phyloP scores from a whole-genome alignment of 2,329 filamentous ascomycete genomes.

The Trichoderma atroviride region DNA sequence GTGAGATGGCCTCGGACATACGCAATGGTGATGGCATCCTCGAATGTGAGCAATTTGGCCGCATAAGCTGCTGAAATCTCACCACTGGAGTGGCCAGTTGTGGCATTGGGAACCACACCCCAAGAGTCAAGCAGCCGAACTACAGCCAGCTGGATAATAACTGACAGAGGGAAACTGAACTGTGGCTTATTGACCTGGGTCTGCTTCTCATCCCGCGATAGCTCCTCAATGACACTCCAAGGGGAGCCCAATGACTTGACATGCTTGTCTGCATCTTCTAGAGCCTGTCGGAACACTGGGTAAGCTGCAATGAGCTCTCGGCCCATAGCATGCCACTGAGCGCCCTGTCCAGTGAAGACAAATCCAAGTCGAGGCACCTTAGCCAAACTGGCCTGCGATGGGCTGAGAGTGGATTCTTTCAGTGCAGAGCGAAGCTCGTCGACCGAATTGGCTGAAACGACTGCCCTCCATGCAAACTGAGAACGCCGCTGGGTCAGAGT shows the following conservation, averaged over 20 bases:
- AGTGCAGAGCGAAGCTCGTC: neutral
- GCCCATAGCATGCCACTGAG: slow-evolving; percentile 16
- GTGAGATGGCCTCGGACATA: slow-evolving; percentile 12
- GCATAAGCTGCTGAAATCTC: slow-evolving; percentile 25
- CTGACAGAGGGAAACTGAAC: slow-evolving; percentile 2
- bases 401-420: neutral
- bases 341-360: slow-evolving; percentile 18
- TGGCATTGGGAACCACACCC: neutral
- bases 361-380: neutral
- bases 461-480: neutral
- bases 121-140: slow-evolving; percentile 14
- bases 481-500: neutral
- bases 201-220: neutral
- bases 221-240: slow-evolving; percentile 6
- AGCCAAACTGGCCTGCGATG: neutral
- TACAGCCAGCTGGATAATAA: slow-evolving; percentile 2
- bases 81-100: slow-evolving; percentile 18
- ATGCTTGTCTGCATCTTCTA: neutral
- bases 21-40: neutral
- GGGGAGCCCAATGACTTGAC: neutral
- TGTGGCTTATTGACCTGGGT: neutral
- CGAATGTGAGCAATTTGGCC: neutral
- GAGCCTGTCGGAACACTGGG: neutral
- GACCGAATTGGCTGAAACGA: neutral
- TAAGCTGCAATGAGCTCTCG: neutral